Evolutionary conservation across 1,284 basidiomycete species (phyloP), one percentile per base, ranked within the genome.

Genomic region (Sporisorium sorghi): DNA sequence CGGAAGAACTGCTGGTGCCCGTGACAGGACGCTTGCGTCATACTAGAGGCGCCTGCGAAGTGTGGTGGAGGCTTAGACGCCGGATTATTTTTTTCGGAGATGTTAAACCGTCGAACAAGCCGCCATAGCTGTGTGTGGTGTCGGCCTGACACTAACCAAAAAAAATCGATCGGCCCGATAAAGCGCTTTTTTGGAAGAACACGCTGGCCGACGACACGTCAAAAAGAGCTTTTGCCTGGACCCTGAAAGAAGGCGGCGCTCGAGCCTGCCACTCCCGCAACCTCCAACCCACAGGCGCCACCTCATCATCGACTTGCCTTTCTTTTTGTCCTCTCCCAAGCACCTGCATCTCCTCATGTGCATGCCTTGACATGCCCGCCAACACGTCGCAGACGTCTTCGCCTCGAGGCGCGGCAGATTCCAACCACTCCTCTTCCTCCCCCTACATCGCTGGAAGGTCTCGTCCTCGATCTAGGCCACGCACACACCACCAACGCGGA

Each of bases 21-120:
- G 49, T 61, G 58, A 58, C 62, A 58, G 58, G 64, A 28, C 50
- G n/a, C 24, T 64, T 70, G 67, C 67, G 61, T 70, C 67, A 70
- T 70, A 17, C n/a, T n/a, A n/a, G n/a, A 39, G 33, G 61, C 67
- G 60, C 28, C 6, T 26, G 5, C 24, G 8, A 9, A 17, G n/a
- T 9, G 40, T 59, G 67, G n/a, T 63, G 60, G 67, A 69, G 67
- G 66, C 37, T 30, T 35, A 40, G 37, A n/a, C n/a, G n/a, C 37
- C 5, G 37, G n/a, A 9, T 30, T 2, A 5, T 8, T 14, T 24
- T 32, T 23, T 39, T 0, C 21, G 0, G 3, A 12, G 12, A n/a
- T 58, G 47, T 58, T 50, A 54, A 26, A 19, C 11, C 17, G 9
- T 23, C 6, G n/a, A n/a, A n/a, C n/a, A n/a, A n/a, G n/a, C n/a